Evolutionary conservation across 192 early-diverging fungal species (phyloP).

Genomic region (Entophlyctis luteolus): DNA sequence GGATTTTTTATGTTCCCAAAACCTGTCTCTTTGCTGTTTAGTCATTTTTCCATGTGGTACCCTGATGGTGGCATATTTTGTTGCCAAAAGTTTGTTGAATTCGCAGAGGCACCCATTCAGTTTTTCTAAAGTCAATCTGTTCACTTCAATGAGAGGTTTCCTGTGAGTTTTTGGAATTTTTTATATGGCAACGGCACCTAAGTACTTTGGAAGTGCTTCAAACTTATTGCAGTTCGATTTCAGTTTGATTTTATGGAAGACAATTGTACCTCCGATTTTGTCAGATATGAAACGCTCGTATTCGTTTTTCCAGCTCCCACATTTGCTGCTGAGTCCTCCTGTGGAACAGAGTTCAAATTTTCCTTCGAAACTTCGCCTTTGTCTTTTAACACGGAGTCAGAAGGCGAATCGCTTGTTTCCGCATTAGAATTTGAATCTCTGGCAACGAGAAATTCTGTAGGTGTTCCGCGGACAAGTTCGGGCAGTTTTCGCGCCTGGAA

Average conservation of each 20-base stretch:
- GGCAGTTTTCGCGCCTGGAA: too few relatives aligned
- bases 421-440: too few relatives aligned
- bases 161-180: not conserved
- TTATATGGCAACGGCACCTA: slow-evolving; percentile 16
- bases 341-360: not conserved
- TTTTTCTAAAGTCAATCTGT: slow-evolving; percentile 34
- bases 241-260: not conserved
- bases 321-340: not conserved
- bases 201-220: slow-evolving; percentile 36
- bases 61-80: slow-evolving; percentile 36
- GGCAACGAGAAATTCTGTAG: too few relatives aligned
- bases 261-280: not conserved
- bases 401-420: too few relatives aligned
- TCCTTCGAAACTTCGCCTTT: not conserved
- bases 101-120: slow-evolving; percentile 38
- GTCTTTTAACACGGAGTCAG: too few relatives aligned
- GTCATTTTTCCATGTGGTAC: slow-evolving; percentile 44
- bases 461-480: too few relatives aligned
- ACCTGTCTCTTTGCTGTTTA: slow-evolving; percentile 39
- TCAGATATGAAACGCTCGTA: not conserved
- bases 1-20: slow-evolving; percentile 45
- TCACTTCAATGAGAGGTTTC: not conserved
- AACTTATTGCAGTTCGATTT: slow-evolving; percentile 16
- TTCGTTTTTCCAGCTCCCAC: not conserved
- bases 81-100: slow-evolving; percentile 34